Evolutionary conservation across 148 eudicot species (phyloP), one percentile per base, ranked within the genome.

Genomic region (Euryodendron excelsum): DNA sequence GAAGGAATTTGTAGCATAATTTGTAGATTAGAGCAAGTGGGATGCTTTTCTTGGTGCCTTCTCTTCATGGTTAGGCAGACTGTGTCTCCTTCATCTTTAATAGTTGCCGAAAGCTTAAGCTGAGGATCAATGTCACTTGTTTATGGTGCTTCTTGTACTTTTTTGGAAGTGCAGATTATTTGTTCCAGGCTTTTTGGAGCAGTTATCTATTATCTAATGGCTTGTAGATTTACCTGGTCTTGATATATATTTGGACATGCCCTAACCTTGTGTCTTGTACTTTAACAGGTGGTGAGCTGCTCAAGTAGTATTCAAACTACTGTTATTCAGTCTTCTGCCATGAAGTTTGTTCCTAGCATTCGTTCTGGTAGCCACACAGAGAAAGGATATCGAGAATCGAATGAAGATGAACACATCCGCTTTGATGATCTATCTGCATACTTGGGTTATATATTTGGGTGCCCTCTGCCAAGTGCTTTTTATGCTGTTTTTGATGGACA

Each of bases 401-500:
- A 81, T 52, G 87, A 85, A 66, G 87, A 85, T 61, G 75, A 82
- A 69, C 85, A 85, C 69, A 76, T 85, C 25, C 37, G 73, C 1
- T 73, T 85, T 61, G 87, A 85, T 72, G 81, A 85, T 78, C 77
- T 85, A 21, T 73, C 67, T 5, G 45, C 74, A 14, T 80, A 73
- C 15, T 73, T 85, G 69, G 87, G 83, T 0, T 50, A 78, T 12
- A 69, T 31, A 13, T 73, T 76, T 68, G 58, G 23, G 23, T 82
- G 87, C 84, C 53, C 78, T 23, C 56, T 81, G 33, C 83, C 90
- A 10, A 77, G 85, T 68, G 79, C 90, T 9, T 87, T 87, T 27
- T 87, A 83, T 59, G 90, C 81, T 68, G 86, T 87, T 4, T 87
- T 87, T 79, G 90, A 87, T 56, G 90, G 90, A 44, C 90, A 87